Evolutionary conservation across 805 yeast genomes (phyloP), one percentile per base, ranked within the genome.

Genomic region (Wickerhamomyces mucosus): DNA sequence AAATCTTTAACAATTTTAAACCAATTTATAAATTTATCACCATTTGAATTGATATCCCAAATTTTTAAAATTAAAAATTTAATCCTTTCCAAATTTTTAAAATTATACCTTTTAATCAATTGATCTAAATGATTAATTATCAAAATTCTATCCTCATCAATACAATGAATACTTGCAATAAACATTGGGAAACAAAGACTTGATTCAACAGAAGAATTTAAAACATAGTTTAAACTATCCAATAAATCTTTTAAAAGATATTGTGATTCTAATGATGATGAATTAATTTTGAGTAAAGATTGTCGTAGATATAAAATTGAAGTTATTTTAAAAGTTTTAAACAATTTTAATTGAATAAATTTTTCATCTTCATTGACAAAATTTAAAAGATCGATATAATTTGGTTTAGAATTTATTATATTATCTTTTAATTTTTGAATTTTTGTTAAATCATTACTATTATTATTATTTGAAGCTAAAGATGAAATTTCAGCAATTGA

Each of bases 161-260:
- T 66, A 41, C 80, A 69, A 48, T 75, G 76, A 46, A 82, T 68
- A 2, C 89, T 94, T 2, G 85, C 79, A 15, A 83, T 72, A 48
- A 83, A 83, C 39, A 81, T 53, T 0, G 94, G 94, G 53, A 83
- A 82, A 24, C 81, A 77, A 12, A 81, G 52, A 2, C 79, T 72
- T 4, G 83, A 76, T 45, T 81, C 86, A 26, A 80, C 77, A 2
- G 72, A 67, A 0, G 89, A 63, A 3, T 72, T 83, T 22, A 82
- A 46, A 5, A 81, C 64, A 3, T 71, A 62, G 41, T 78, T 83
- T 16, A 82, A 53, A 35, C 78, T 65, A 32, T 69, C 63, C 17
- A 68, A 46, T 33, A 80, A 57, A 39, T 74, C 75, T 31, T 63
- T 62, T 21, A 69, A 61, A 26, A 81, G 55, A 20, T 68, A 63